phyloP scores from a whole-genome alignment of 139 green algal genomes.

The Picochlorum sp. region DNA sequence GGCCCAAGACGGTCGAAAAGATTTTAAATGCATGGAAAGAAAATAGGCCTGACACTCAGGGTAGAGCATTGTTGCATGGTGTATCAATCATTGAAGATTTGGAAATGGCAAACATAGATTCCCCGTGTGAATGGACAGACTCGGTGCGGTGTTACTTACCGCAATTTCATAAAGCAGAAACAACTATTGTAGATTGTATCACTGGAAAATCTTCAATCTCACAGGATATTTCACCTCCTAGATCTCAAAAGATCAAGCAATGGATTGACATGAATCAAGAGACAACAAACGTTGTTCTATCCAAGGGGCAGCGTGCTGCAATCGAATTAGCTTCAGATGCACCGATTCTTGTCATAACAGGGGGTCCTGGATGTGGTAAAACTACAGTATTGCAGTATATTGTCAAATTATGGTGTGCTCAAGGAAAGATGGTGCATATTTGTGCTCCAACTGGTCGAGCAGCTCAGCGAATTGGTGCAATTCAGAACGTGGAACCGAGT shows the following conservation, averaged over 20 bases:
- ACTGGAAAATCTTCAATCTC: constrained; percentile 2
- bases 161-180: constrained; percentile 19
- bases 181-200: constrained; percentile 4
- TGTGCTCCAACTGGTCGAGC: constrained; percentile 60
- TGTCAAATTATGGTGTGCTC: constrained; percentile 37
- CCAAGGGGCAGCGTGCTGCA: constrained; percentile 36
- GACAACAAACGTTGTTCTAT: constrained; percentile 22
- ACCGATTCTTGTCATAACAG: constrained; percentile 55
- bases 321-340: constrained; percentile 32
- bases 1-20: constrained; percentile 28
- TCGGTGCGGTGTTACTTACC: constrained; percentile 22
- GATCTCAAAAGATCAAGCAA: constrained; percentile 1
- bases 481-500: constrained; percentile 17
- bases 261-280: constrained; percentile 24
- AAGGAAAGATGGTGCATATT: constrained; percentile 39
- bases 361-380: constrained; percentile 65
- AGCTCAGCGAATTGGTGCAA: constrained; percentile 44
- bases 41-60: background rate
- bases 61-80: background rate
- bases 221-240: background rate
- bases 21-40: constrained; percentile 27
- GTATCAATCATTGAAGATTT: background rate
- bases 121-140: constrained; percentile 9
- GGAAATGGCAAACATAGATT: background rate
- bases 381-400: constrained; percentile 46